These are phyloP conservation scores for Geoglossum cookeanum DNA, from an alignment of 2,329 filamentous ascomycete species.

Conservation along the genomic window DNA sequence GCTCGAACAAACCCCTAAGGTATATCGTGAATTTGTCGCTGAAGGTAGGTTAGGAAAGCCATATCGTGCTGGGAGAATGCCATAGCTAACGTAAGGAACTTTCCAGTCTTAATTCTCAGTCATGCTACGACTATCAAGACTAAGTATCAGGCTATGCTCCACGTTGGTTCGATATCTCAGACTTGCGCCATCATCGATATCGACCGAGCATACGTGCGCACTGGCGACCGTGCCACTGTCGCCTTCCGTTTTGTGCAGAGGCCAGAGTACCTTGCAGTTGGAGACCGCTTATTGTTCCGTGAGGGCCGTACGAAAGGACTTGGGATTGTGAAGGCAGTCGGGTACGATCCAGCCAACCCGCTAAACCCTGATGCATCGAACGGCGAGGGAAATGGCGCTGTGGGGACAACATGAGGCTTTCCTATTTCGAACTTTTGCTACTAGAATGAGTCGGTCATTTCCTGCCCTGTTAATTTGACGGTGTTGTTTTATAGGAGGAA, in stretches of 20 bases:
- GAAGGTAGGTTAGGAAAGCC: conserved; percentile 32
- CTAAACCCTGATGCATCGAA: conserved; percentile 11
- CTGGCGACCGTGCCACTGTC: conserved; percentile 81
- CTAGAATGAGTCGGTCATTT: too few relatives aligned
- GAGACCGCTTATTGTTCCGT: conserved; percentile 78
- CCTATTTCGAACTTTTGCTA: neutral
- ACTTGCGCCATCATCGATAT: conserved; percentile 97
- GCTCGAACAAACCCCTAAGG: conserved; percentile 46
- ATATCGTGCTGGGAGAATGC: neutral
- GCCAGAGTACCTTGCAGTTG: conserved; percentile 77
- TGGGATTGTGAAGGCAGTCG: conserved; percentile 80
- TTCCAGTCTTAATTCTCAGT: conserved; percentile 67
- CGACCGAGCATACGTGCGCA: conserved; percentile 85
- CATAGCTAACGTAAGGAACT: neutral
- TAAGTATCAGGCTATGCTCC: conserved; percentile 95
- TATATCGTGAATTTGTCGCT: conserved; percentile 34
- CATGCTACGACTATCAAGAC: conserved; percentile 95
- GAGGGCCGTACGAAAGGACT: conserved; percentile 91
- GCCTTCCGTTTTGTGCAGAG: conserved; percentile 90
- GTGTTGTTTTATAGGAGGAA: too few relatives aligned
- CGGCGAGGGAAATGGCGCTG: neutral
- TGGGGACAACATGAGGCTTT: neutral
- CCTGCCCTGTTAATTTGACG: too few relatives aligned
- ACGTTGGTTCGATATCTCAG: conserved; percentile 85
- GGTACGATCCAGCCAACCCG: conserved; percentile 51